phyloP scores from a whole-genome alignment of 495 filamentous ascomycete species.

The Aspergillus hancockii region DNA sequence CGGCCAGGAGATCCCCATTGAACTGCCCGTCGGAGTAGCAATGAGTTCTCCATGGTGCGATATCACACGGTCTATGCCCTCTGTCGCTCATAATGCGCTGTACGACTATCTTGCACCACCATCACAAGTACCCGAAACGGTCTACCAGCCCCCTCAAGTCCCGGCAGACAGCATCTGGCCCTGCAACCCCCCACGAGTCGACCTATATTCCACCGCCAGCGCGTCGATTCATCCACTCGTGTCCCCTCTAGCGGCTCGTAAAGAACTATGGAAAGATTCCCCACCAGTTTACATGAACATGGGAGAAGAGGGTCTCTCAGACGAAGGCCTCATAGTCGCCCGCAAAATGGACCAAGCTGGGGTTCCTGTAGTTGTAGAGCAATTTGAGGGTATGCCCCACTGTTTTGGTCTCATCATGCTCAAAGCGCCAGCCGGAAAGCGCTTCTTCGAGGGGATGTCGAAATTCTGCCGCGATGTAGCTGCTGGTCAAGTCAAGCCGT shows the following conservation, averaged over 20 bases:
- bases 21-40: constrained; percentile 70
- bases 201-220: constrained; percentile 66
- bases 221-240: constrained; percentile 74
- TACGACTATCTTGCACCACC: constrained; percentile 75
- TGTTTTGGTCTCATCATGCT: constrained; percentile 70
- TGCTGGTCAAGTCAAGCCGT: constrained; percentile 23
- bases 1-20: constrained; percentile 57
- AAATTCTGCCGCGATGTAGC: constrained; percentile 54
- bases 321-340: constrained; percentile 68
- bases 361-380: constrained; percentile 65
- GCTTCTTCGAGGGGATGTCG: constrained; percentile 57
- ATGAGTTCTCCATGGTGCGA: constrained; percentile 76
- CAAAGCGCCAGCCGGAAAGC: constrained; percentile 42
- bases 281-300: constrained; percentile 72
- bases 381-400: constrained; percentile 90
- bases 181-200: constrained; percentile 61
- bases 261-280: constrained; percentile 61
- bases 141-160: constrained; percentile 27
- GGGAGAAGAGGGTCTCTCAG: constrained; percentile 79
- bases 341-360: constrained; percentile 58
- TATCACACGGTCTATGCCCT: constrained; percentile 71
- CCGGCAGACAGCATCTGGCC: constrained; percentile 72
- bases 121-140: constrained; percentile 31
- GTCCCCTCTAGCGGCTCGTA: constrained; percentile 59
- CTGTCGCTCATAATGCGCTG: constrained; percentile 56